Evolutionary conservation across 495 filamentous ascomycete genomes (phyloP).

Genomic region (Neurospora tetrasperma): DNA sequence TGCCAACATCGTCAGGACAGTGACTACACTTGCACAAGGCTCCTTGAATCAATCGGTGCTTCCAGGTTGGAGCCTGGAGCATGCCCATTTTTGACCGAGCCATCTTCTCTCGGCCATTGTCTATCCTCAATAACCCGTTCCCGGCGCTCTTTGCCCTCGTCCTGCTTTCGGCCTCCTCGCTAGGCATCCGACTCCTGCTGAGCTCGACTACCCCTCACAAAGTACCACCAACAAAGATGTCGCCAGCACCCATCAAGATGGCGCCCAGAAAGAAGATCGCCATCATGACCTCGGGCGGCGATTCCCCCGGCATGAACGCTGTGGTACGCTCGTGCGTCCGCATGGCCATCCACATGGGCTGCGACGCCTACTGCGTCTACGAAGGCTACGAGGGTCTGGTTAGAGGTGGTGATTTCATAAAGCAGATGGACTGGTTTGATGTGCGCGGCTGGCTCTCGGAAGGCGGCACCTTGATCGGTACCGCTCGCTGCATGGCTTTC

Average conservation of each 20-base stretch:
- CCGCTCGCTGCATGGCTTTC: conserved; percentile 83
- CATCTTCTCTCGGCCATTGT: conserved; percentile 16
- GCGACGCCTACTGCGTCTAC: conserved; percentile 80
- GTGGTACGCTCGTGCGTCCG: conserved; percentile 89
- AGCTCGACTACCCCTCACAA: background rate
- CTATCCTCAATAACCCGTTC: conserved; percentile 16
- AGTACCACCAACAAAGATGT: background rate
- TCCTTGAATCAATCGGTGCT: background rate
- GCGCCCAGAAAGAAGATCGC: conserved; percentile 67
- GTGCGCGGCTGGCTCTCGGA: conserved; percentile 91
- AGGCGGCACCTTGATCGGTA: conserved; percentile 94
- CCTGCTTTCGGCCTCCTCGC: conserved; percentile 13
- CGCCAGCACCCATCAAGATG: conserved; percentile 20
- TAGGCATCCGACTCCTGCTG: conserved; percentile 9
- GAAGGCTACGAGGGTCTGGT: conserved; percentile 97
- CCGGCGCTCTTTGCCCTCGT: conserved; percentile 15
- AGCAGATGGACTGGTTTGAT: conserved; percentile 83
- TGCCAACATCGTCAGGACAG: background rate
- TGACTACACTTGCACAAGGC: background rate
- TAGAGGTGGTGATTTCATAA: conserved; percentile 76
- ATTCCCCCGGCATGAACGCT: conserved; percentile 97
- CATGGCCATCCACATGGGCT: conserved; percentile 77
- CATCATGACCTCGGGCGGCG: conserved; percentile 93
- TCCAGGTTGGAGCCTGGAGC: conserved; percentile 19
- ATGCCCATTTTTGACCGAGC: conserved; percentile 13